These are phyloP conservation scores for Pogostemon cablin DNA, from an alignment of 257 asterid species.

Conservation along the genomic window DNA sequence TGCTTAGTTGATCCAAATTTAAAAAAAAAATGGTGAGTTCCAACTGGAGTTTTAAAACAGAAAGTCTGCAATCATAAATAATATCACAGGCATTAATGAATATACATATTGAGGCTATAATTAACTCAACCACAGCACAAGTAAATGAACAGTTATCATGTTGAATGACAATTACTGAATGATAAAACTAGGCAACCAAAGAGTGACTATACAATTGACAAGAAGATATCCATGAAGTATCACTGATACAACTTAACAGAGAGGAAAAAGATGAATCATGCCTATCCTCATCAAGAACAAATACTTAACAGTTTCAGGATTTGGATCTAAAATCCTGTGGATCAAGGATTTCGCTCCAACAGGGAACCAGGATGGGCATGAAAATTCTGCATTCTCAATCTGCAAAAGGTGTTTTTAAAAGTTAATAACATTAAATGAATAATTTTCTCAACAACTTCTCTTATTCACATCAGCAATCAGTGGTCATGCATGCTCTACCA, in stretches of 20 bases:
- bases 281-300: constrained; percentile 13
- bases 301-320: constrained; percentile 75
- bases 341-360: constrained; percentile 94
- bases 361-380: constrained; percentile 95
- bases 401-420: constrained; percentile 44
- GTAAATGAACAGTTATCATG: constrained; percentile 1
- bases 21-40: neutral
- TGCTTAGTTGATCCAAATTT: neutral
- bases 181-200: neutral
- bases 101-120: constrained; percentile 9
- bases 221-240: constrained; percentile 3
- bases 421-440: constrained; percentile 11
- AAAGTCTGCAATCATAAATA: neutral
- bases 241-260: neutral
- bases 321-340: constrained; percentile 76
- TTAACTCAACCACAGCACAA: constrained; percentile 22
- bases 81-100: constrained; percentile 4
- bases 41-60: neutral
- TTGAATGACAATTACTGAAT: constrained; percentile 5
- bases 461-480: neutral
- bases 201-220: neutral
- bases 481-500: constrained; percentile 14
- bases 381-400: constrained; percentile 90
- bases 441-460: constrained; percentile 24
- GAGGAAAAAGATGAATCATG: constrained; percentile 1